A percentile compares a stretch with the other conserved stretches of the same genome.
phyloP scores from a whole-genome alignment of 2,329 filamentous ascomycete species.

The Thermothelomyces thermophilus region DNA sequence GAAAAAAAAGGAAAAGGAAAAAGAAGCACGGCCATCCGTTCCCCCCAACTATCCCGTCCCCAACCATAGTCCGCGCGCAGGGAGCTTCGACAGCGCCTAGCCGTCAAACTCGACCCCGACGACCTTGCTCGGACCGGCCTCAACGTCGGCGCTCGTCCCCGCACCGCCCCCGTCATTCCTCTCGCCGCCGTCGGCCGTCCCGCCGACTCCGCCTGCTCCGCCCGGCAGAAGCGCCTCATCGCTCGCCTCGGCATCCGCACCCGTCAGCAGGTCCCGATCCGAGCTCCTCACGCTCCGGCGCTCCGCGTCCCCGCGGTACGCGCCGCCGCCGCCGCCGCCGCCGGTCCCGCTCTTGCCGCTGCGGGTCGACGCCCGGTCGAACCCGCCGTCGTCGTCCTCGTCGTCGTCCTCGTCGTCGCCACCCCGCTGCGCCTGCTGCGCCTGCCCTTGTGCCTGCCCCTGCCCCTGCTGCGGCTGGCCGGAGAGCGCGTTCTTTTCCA shows the following conservation, averaged over 20 bases:
- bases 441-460: slow-evolving; percentile 38
- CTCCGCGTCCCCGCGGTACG: slow-evolving; percentile 51
- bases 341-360: not conserved
- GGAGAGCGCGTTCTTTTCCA: slow-evolving; percentile 74
- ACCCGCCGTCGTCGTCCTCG: slow-evolving; percentile 25
- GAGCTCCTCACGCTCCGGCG: slow-evolving; percentile 57
- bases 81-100: slow-evolving; percentile 21
- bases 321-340: slow-evolving; percentile 11
- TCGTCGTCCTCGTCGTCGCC: slow-evolving; percentile 49
- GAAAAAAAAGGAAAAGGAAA: too few relatives aligned
- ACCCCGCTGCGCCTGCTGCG: slow-evolving; percentile 49
- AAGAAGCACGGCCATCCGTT: too few relatives aligned
- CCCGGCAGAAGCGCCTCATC: slow-evolving; percentile 18
- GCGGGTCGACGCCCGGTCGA: slow-evolving; percentile 4
- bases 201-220: not conserved
- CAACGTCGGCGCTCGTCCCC: slow-evolving; percentile 6
- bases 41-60: too few relatives aligned
- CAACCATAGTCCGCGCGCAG: not conserved
- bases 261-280: slow-evolving; percentile 66
- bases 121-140: slow-evolving; percentile 16
- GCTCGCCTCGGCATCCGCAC: slow-evolving; percentile 61
- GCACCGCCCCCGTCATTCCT: slow-evolving; percentile 15
- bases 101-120: slow-evolving; percentile 27
- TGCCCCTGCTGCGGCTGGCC: slow-evolving; percentile 57
- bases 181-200: not conserved